These are phyloP conservation scores for Aspergillus saccharolyticus DNA, from an alignment of 495 filamentous ascomycete species.

Conservation along the genomic window DNA sequence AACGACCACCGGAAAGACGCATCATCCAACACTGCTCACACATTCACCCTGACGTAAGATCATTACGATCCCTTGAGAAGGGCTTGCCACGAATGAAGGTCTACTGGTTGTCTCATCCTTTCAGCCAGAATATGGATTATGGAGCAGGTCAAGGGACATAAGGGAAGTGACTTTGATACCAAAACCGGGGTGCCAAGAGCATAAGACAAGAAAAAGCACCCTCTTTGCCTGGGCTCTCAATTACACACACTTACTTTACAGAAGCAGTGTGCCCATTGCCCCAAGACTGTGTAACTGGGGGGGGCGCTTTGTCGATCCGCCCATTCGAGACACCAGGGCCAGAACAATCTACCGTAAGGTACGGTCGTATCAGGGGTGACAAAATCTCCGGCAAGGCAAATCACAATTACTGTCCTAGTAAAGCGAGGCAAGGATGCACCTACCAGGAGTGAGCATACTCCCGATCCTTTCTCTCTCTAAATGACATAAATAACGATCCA, in stretches of 20 bases:
- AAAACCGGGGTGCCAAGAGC: background rate
- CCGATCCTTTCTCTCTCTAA: background rate
- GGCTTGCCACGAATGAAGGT: too few species aligned
- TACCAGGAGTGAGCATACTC: background rate
- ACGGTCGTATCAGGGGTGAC: conserved; percentile 12
- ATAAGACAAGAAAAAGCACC: background rate
- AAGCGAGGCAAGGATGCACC: background rate
- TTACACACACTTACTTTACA: background rate
- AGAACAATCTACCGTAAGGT: conserved; percentile 14
- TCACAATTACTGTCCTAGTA: background rate
- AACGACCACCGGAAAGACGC: background rate
- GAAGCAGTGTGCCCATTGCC: background rate
- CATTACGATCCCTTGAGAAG: conserved; percentile 1
- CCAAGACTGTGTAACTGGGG: too few species aligned
- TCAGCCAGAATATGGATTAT: background rate
- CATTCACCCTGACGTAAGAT: conserved; percentile 1
- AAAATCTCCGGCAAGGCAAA: background rate
- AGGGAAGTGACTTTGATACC: background rate
- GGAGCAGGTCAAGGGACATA: background rate
- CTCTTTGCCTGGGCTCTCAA: too few species aligned
- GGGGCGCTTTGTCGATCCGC: background rate
- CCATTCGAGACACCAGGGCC: conserved; percentile 12
- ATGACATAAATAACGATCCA: background rate
- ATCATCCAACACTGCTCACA: conserved; percentile 1
- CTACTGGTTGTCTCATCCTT: background rate